Base-by-base conservation (phyloP, 768 basidiomycete genomes). In the Termitomyces eurrhizus region DNA sequence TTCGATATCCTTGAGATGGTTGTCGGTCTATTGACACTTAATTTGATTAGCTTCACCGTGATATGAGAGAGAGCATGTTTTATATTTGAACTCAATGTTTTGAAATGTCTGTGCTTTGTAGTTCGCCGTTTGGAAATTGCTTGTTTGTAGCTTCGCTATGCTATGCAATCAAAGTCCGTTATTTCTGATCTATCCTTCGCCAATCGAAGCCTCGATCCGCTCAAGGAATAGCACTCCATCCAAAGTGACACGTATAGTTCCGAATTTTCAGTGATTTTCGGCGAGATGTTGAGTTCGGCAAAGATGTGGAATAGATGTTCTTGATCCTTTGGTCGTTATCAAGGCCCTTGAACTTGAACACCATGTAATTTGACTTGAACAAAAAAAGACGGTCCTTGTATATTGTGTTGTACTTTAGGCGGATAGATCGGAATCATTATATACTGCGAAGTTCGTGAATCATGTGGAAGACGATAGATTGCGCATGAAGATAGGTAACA, bases 51-150 rank as follows among this genome's bases (percentile, higher is more conserved):
- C 68, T 87, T 14, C 86, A 90, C 67, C 48, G 68, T 11, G 80
- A 85, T 65, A 69, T 90, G 70, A 76, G 77, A 64, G 80, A 82
- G 6, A 80, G 73, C n/a, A 91, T 91, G 89, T 90, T 91, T 66
- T 91, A 90, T 66, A 86, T 90, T 58, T 91, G 52, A 65, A n/a
- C 12, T 0, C 39, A 41, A 6, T 16, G n/a, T 26, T 21, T 35
- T 36, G 51, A 52, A 14, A 6, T 3, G 16, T 26, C 32, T 32
- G n/a, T 16, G n/a, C n/a, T n/a, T n/a, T n/a, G 37, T 39, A 16
- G 5, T 41, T 53, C 29, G 26, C 16, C 9, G 7, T 37, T 21
- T 21, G 7, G 32, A 50, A 16, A 50, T 51, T 18, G 16, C 16
- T 32, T 29, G 5, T 6, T 2, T 52, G n/a, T 36, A 51, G 33